A percentile compares a stretch with the other conserved stretches of the same genome.
These are phyloP conservation scores for Pontederia crassipes DNA, from an alignment of 176 grass and related monocot genomes.

Conservation along the genomic window DNA sequence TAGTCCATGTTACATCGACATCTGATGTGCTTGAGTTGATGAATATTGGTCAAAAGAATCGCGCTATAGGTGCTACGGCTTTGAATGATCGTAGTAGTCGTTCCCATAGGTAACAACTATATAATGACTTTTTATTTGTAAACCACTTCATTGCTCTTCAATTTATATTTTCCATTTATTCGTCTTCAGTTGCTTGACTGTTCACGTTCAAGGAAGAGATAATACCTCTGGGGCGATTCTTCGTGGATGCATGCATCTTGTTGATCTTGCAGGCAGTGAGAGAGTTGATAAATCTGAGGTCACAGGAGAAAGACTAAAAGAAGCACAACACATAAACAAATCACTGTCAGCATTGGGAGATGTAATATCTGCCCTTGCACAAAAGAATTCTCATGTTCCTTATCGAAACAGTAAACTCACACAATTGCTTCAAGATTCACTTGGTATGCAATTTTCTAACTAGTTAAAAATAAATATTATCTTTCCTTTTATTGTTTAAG, in stretches of 20 bases:
- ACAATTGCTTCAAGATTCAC: conserved; percentile 97
- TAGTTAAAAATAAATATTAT: not conserved
- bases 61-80: conserved; percentile 78
- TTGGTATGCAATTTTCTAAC: conserved; percentile 41
- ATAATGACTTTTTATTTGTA: not conserved
- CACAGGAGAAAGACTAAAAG: conserved; percentile 87
- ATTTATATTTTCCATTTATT: conserved; percentile 14
- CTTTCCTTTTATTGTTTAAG: conserved; percentile 1
- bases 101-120: conserved; percentile 71
- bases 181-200: conserved; percentile 80
- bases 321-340: conserved; percentile 99
- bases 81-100: conserved; percentile 96
- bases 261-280: conserved; percentile 96
- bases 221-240: conserved; percentile 61
- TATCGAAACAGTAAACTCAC: conserved; percentile 99
- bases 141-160: not conserved
- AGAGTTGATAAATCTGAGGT: conserved; percentile 96
- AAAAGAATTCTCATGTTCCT: conserved; percentile 82
- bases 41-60: conserved; percentile 87
- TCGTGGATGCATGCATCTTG: conserved; percentile 98
- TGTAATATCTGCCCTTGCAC: conserved; percentile 88
- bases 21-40: conserved; percentile 89
- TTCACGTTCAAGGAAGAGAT: conserved; percentile 97
- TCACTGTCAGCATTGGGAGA: conserved; percentile 97
- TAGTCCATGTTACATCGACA: conserved; percentile 65